phyloP scores from a whole-genome alignment of 306 rosid species.

The Alnus rubra region DNA sequence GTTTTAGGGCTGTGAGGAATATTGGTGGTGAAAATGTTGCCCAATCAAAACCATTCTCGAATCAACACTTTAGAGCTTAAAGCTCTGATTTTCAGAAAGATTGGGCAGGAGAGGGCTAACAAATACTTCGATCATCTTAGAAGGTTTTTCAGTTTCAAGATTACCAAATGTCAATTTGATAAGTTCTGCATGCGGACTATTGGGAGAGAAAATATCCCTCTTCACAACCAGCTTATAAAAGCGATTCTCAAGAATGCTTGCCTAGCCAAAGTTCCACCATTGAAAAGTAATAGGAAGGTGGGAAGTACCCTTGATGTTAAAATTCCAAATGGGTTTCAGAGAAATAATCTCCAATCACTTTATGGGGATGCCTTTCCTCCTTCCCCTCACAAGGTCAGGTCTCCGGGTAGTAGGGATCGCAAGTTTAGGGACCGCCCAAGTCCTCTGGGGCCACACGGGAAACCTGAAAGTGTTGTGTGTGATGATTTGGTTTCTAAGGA shows the following conservation, averaged over 20 bases:
- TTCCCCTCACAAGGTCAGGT: conserved; percentile 50
- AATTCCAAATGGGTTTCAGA: conserved; percentile 48
- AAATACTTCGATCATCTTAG: conserved; percentile 74
- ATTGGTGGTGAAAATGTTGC: conserved; percentile 39
- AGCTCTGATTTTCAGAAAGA: conserved; percentile 58
- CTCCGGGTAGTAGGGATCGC: conserved; percentile 44
- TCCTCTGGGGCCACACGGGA: conserved; percentile 57
- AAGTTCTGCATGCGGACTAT: conserved; percentile 58
- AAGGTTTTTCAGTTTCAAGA: conserved; percentile 63
- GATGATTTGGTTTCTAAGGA: conserved; percentile 51
- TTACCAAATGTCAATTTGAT: conserved; percentile 71
- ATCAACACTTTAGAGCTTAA: conserved; percentile 71
- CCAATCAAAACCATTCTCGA: conserved; percentile 56
- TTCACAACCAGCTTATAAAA: conserved; percentile 74
- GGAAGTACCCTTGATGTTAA: conserved; percentile 42
- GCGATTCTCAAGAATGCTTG: conserved; percentile 76
- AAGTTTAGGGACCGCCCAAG: conserved; percentile 55
- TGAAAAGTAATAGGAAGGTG: conserved; percentile 30
- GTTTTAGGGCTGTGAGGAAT: conserved; percentile 25
- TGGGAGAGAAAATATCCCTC: conserved; percentile 76
- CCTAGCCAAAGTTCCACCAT: conserved; percentile 71
- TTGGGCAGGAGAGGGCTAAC: conserved; percentile 73
- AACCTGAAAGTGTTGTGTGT: conserved; percentile 48
- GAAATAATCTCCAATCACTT: conserved; percentile 42
- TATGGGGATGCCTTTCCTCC: conserved; percentile 52